A percentile compares a stretch with the other conserved stretches of the same genome.
phyloP scores from a whole-genome alignment of 2,329 filamentous ascomycete genomes.

The Pyricularia pennisetigena region DNA sequence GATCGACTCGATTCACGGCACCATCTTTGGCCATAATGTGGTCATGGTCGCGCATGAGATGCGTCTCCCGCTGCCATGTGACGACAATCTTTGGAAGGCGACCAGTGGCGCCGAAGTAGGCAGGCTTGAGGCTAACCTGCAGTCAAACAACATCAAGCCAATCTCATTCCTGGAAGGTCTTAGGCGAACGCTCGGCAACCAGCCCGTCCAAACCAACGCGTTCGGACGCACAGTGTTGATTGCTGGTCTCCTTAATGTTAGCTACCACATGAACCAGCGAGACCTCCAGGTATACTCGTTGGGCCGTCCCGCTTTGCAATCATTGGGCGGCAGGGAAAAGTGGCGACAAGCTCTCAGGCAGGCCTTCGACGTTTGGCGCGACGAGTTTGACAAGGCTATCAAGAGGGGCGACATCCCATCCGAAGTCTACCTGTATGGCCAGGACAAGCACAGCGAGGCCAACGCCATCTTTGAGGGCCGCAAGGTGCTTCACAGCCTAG shows the following conservation, averaged over 20 bases:
- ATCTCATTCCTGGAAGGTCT: constrained; percentile 84
- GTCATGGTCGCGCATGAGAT: constrained; percentile 97
- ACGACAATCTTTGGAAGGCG: constrained; percentile 87
- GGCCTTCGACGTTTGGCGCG: constrained; percentile 90
- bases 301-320: constrained; percentile 59
- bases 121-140: constrained; percentile 69
- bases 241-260: constrained; percentile 86
- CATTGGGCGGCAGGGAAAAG: constrained; percentile 78
- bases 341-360: constrained; percentile 80
- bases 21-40: constrained; percentile 95
- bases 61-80: constrained; percentile 81
- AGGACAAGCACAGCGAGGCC: constrained; percentile 45
- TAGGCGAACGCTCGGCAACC: constrained; percentile 78
- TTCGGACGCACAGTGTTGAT: constrained; percentile 92
- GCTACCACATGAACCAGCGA: constrained; percentile 95
- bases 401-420: constrained; percentile 43
- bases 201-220: constrained; percentile 79
- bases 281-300: constrained; percentile 87
- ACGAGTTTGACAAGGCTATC: constrained; percentile 78
- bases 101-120: constrained; percentile 80
- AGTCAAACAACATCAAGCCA: constrained; percentile 73
- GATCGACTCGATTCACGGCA: constrained; percentile 90
- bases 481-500: constrained; percentile 83
- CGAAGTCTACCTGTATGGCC: constrained; percentile 47
- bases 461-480: constrained; percentile 72